Evolutionary conservation across 305 asterid species (phyloP), one percentile per base, ranked within the genome.

Genomic region (Rubia peregrina): DNA sequence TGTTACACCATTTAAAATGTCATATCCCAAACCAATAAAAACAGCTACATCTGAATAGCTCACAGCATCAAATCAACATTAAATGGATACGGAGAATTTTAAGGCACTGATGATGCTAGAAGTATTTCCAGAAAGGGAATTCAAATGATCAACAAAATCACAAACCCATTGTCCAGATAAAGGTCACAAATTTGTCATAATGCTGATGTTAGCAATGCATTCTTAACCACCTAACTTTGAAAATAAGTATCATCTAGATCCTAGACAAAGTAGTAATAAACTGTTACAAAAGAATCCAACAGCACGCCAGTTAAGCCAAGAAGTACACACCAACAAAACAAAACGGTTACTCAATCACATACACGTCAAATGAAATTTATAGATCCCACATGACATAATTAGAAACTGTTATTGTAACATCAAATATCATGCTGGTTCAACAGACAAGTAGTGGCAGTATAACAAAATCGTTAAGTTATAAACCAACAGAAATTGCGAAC

Each of bases 401-500:
- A 7, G 8, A 12, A 16, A 67, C 70, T 38, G 21, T 26, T 38
- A 16, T 11, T 63, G 5, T 22, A 48, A 2, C n/a, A 49, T 65
- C 19, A 5, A 30, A 61, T 30, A 61, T 22, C 49, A 61, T 62
- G 55, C 70, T 13, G 42, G 55, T 30, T 62, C n/a, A 42, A 63
- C 68, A 53, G 71, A 4, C 26, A 49, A 41, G 9, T 21, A 56
- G 13, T 33, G 19, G 11, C 11, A 61, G 53, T 59, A 19, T 60
- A 53, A 36, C 36, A 14, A 64, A 11, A 75, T 1, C 10, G 8
- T 16, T 9, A 6, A 55, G 13, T 55, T 74, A 56, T 30, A 26
- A 4, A n/a, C 41, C 61, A 26, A 40, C 55, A 42, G 11, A 55
- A 67, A 69, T 36, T 67, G 73, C 62, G 71, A 55, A 46, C 85